Evolutionary conservation across 179 eudicot species (phyloP), one percentile per base, ranked within the genome.

Genomic region (Beta lomatogona): DNA sequence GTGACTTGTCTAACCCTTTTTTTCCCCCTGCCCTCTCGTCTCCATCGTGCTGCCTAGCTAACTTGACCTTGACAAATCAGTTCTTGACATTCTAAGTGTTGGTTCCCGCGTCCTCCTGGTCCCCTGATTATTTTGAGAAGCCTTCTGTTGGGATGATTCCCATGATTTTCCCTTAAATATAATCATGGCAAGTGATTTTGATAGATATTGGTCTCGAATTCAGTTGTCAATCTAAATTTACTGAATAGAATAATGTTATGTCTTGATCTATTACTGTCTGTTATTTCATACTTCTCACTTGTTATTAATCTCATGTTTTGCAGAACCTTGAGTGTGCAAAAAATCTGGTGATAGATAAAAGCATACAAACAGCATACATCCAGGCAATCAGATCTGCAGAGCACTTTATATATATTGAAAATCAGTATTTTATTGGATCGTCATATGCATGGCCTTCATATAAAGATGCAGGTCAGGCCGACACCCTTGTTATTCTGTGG

Each of bases 391-490:
- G 97, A 89, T 91, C 97, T 73, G 99, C 97, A 45, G 93, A 93
- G 87, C 93, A 86, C 80, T 95, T 93, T 81, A 90, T 95, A 81
- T 95, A 95, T 73, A 95, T 95, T 77, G 98, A 95, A 84, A 95
- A 95, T 75, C 98, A 95, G 77, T 93, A 95, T 85, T 95, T 95
- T 82, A 80, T 95, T 76, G 99, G 99, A 79, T 93, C 97, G 19
- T 95, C 99, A 11, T 95, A 95, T 87, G 99, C 93, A 81, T 95
- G 99, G 99, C 97, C 97, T 9, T 85, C 94, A 19, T 89, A 95
- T 88, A 93, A 87, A 89, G 81, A 92, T 82, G 97, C 99, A 88
- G 99, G 99, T 93, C 22, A 77, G 86, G 6, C 69, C 13, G 21
- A 61, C 25, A 65, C 36, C 55, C 52, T 75, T 22, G 66, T 65